phyloP scores from a whole-genome alignment of 768 basidiomycete species.

The Podaxis rugospora region DNA sequence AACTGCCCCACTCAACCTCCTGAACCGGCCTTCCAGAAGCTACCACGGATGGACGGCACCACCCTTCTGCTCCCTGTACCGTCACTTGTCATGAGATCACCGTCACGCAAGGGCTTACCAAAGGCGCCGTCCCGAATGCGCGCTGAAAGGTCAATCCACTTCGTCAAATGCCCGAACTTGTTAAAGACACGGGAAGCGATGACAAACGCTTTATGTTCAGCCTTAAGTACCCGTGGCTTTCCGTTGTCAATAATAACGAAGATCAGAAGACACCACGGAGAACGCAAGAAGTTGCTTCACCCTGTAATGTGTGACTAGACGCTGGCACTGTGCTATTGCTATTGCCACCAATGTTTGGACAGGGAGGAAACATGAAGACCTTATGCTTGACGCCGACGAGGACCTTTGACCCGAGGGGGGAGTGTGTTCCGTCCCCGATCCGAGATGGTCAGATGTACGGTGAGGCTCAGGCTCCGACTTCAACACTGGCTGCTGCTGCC shows the following conservation, averaged over 20 bases:
- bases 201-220: not conserved
- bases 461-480: not conserved
- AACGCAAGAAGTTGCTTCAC: not conserved
- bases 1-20: not conserved
- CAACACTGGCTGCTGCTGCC: not conserved
- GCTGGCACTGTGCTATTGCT: not conserved
- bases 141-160: conserved; percentile 2
- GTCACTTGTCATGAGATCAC: not conserved
- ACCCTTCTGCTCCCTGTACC: not conserved
- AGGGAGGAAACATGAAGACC: not conserved
- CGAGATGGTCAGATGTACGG: not conserved
- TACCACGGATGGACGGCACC: not conserved
- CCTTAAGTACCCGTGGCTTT: not conserved
- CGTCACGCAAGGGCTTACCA: not conserved
- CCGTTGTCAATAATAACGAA: not conserved
- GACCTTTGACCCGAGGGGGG: not conserved
- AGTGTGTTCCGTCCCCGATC: conserved; percentile 2
- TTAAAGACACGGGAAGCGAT: not conserved
- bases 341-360: not conserved
- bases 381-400: not conserved
- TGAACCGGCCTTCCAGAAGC: not conserved
- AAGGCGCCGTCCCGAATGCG: not conserved
- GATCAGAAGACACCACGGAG: not conserved
- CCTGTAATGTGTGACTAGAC: not conserved
- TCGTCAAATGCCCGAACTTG: not conserved